Base-by-base conservation (phyloP, 345 rosid genomes). In the Triadica sebifera region DNA sequence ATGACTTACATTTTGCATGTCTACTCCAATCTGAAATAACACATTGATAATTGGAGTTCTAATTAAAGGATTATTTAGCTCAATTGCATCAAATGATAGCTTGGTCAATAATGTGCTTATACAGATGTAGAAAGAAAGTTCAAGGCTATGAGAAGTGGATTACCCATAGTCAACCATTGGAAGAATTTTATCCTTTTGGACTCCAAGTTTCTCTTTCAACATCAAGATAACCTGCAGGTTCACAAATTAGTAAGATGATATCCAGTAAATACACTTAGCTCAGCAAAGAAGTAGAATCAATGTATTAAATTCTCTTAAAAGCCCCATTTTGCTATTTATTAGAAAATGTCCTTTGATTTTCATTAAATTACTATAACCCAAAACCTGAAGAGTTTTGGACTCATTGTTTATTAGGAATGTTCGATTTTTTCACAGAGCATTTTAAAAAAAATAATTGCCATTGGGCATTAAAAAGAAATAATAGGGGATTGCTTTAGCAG, bases 201-300 rank as follows among this genome's bases (percentile, higher is more conserved):
- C 84, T 73, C 93, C 92, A 73, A 94, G 90, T 85, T 84, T 94
- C 83, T 91, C 89, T 85, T 92, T 94, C 77, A 94, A 78, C 91
- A 86, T 86, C 22, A 90, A 83, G 64, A 90, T 85, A 75, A 92
- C 90, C 98, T 94, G 88, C 84, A 88, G 34, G 58, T 60, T 52
- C 60, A 74, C 66, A 49, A 12, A 62, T 55, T 43, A 79, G 52
- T 67, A 76, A 46, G 68, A 66, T 4, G 66, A n/a, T 56, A 82
- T 38, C 25, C n/a, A 57, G n/a, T n/a, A n/a, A n/a, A 56, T 24
- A 45, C 51, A 56, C 57, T 12, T n/a, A 29, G n/a, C 1, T 50
- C 61, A 38, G 8, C 17, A 13, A 10, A 39, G 12, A 20, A 37
- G 49, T 38, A 12, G 37, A 73, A 20, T 20, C 9, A 55, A 46